Evolutionary conservation across 345 rosid species (phyloP), one percentile per base, ranked within the genome.

Genomic region (Populus euphratica): DNA sequence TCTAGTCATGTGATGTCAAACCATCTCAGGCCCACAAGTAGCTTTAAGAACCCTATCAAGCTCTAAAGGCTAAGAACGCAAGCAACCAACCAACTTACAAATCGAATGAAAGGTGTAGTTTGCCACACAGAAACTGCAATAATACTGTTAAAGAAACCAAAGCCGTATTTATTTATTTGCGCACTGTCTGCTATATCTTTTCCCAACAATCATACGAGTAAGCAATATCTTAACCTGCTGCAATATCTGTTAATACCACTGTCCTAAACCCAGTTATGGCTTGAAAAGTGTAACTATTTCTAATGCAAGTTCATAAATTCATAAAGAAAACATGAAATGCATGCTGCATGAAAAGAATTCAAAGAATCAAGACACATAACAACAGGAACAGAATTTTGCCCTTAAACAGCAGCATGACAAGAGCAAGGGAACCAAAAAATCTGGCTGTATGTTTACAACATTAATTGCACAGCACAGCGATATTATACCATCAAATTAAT

Each of bases 21-120:
- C 80, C 75, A 76, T 73, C 72, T 41, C 67, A 86, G 89, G 86
- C 82, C 88, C 91, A 85, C 89, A 62, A 63, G 74, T 69, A 44
- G 81, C 61, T 50, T 76, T 69, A 41, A 36, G 66, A 59, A 63
- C 78, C 76, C 77, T 73, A 69, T 78, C 82, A 74, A 63, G 72
- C 82, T 78, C 77, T 64, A 70, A 66, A 83, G 83, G 86, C 85
- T 36, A 78, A 77, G 65, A 76, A 70, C 16, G 68, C 74, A 86
- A 86, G 81, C 80, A 79, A 86, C 71, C 36, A 39, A 8, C 39
- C 68, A 21, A 47, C 38, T 16, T 68, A 77, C 18, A 63, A 43
- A 59, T 64, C 38, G 62, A 54, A 54, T 54, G 62, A 54, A 54
- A 54, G 62, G 4, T 54, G 62, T 8, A 54, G 62, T 1, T 54